Evolutionary conservation across 164 flowering plant genomes (phyloP).

Genomic region (Echeveria elegans): DNA sequence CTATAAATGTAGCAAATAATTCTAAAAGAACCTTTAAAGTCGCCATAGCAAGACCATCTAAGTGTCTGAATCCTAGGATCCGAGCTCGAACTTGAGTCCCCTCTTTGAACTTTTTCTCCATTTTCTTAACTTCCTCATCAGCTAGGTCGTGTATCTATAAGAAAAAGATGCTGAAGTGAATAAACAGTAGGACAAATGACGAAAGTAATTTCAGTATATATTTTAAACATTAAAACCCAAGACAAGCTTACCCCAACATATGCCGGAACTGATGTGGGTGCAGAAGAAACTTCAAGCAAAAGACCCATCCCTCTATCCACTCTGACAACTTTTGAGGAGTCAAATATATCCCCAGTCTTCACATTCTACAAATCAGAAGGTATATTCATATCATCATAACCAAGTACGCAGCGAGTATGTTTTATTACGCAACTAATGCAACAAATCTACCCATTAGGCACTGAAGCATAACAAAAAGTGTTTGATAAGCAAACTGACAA

Average conservation of each 20-base stretch:
- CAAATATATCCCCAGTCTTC: constrained; percentile 70
- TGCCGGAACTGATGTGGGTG: constrained; percentile 59
- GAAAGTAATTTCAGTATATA: no score
- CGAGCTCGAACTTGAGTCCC: constrained; percentile 68
- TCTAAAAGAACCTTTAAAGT: constrained; percentile 57
- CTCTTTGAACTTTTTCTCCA: constrained; percentile 68
- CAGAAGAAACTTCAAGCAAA: constrained; percentile 75
- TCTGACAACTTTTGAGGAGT: constrained; percentile 67
- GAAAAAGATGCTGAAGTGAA: background rate
- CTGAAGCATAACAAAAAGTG: no score
- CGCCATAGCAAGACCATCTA: constrained; percentile 87
- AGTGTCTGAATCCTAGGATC: constrained; percentile 61
- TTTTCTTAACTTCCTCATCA: constrained; percentile 50
- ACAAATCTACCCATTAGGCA: no score
- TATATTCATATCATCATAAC: constrained; percentile 1
- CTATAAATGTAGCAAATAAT: no score
- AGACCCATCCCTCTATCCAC: constrained; percentile 81
- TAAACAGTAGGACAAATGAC: background rate
- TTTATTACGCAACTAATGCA: no score
- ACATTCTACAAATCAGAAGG: constrained; percentile 42
- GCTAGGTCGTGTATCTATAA: constrained; percentile 62
- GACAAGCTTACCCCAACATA: constrained; percentile 62
- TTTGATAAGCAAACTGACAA: no score
- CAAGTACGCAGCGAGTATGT: no score
- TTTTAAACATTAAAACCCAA: no score